phyloP scores from a whole-genome alignment of 192 early-diverging fungal genomes.

The Backusella macrospora region DNA sequence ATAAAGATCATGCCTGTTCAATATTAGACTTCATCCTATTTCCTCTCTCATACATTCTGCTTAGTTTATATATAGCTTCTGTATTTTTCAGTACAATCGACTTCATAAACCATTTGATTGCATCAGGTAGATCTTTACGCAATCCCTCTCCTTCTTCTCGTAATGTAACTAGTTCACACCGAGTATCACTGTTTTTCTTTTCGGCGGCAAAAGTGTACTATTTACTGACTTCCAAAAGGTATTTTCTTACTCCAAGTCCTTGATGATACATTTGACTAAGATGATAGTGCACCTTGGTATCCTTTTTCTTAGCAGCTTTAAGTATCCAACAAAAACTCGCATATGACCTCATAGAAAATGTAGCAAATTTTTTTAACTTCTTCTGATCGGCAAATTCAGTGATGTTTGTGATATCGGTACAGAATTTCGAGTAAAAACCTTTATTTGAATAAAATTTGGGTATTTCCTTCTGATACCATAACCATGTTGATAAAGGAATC shows the following conservation, averaged over 20 bases:
- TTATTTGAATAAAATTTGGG: too few species aligned
- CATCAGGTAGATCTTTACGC: neutral
- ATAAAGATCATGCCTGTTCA: too few species aligned
- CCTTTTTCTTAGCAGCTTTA: constrained; percentile 22
- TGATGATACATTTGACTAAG: constrained; percentile 13
- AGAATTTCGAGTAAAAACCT: neutral
- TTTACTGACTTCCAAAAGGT: neutral
- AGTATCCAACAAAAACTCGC: neutral
- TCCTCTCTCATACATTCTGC: neutral
- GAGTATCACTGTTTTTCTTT: neutral
- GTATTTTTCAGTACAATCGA: neutral
- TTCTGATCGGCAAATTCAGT: neutral
- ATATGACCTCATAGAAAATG: neutral
- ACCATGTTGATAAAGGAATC: too few species aligned
- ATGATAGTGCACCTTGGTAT: constrained; percentile 28
- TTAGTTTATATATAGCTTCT: neutral
- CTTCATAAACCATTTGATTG: neutral
- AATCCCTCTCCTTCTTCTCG: neutral
- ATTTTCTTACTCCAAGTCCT: constrained; percentile 14
- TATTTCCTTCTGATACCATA: too few species aligned
- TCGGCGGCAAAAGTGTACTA: neutral
- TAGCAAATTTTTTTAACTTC: neutral
- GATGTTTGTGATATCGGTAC: neutral
- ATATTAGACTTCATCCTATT: too few species aligned
- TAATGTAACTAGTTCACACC: neutral